Percentiles rank a stretch among this genome's conserved stretches.
These are phyloP conservation scores for Hypoxylon sp. DNA, from an alignment of 2,329 filamentous ascomycete genomes.

Conservation along the genomic window DNA sequence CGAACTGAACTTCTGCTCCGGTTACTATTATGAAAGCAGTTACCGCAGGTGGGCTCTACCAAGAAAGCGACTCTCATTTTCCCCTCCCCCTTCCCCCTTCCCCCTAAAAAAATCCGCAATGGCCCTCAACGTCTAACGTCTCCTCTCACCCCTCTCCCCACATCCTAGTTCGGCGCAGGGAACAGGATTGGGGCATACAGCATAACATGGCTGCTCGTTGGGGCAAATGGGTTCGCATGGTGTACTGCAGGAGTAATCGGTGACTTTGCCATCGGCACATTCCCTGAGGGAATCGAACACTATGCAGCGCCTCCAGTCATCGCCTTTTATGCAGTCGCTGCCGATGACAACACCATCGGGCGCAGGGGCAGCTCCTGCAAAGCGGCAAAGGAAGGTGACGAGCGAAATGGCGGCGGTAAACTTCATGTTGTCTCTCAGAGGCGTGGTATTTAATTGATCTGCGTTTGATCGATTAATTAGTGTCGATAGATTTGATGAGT, in stretches of 20 bases:
- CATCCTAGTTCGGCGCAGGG: background rate
- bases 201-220: background rate
- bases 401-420: background rate
- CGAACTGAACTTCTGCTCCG: background rate
- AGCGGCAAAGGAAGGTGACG: background rate
- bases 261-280: background rate
- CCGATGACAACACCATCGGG: background rate
- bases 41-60: too few relatives aligned
- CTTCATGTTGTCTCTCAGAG: background rate
- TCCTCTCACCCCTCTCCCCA: background rate
- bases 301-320: background rate
- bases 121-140: background rate
- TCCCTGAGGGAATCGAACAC: background rate
- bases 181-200: background rate
- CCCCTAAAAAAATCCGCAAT: background rate
- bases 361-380: background rate
- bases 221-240: background rate
- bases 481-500: too few relatives aligned
- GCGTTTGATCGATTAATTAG: too few relatives aligned
- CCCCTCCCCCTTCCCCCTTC: background rate
- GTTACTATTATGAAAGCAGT: background rate
- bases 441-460: too few relatives aligned
- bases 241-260: background rate
- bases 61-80: too few relatives aligned
- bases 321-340: background rate